Evolutionary conservation across 1,284 basidiomycete species (phyloP).

Genomic region (Grifola frondosa): DNA sequence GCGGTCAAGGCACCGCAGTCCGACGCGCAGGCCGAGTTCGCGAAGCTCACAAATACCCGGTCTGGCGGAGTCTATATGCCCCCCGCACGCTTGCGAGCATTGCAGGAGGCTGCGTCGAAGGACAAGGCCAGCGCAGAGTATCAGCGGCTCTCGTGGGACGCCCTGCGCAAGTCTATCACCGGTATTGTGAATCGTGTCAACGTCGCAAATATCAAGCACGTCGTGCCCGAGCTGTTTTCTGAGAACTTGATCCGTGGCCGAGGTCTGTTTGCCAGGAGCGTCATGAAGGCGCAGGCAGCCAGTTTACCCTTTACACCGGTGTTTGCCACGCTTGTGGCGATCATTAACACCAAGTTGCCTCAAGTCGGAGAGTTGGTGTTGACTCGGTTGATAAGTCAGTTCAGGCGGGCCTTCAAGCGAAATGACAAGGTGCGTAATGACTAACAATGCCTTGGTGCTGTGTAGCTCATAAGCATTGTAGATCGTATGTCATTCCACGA

Average conservation of each 20-base stretch:
- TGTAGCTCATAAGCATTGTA: slow-evolving; percentile 29
- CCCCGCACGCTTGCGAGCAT: slow-evolving; percentile 86
- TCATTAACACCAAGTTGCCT: slow-evolving; percentile 97
- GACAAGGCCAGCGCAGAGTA: slow-evolving; percentile 93
- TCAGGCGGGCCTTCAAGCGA: slow-evolving; percentile 91
- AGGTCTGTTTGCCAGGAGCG: slow-evolving; percentile 86
- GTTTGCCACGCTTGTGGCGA: slow-evolving; percentile 91
- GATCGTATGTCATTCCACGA: slow-evolving; percentile 92
- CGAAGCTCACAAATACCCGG: slow-evolving; percentile 74
- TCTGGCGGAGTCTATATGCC: slow-evolving; percentile 98
- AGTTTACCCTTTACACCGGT: slow-evolving; percentile 98
- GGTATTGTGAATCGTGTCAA: slow-evolving; percentile 99
- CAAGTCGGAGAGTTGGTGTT: slow-evolving; percentile 94
- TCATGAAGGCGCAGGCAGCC: slow-evolving; percentile 97
- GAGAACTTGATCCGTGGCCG: slow-evolving; percentile 92
- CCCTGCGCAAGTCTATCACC: slow-evolving; percentile 95
- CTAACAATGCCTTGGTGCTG: too few species aligned
- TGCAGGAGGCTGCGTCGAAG: slow-evolving; percentile 83
- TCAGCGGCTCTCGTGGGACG: slow-evolving; percentile 97
- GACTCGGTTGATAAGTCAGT: slow-evolving; percentile 90
- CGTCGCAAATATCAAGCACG: slow-evolving; percentile 93
- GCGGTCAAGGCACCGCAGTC: slow-evolving; percentile 44
- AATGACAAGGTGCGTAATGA: slow-evolving; percentile 94
- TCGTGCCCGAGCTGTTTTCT: slow-evolving; percentile 90
- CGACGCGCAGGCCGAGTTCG: slow-evolving; percentile 78